Conservation (phyloP, 73 alveolate species). For the Blepharisma japonicum region DNA sequence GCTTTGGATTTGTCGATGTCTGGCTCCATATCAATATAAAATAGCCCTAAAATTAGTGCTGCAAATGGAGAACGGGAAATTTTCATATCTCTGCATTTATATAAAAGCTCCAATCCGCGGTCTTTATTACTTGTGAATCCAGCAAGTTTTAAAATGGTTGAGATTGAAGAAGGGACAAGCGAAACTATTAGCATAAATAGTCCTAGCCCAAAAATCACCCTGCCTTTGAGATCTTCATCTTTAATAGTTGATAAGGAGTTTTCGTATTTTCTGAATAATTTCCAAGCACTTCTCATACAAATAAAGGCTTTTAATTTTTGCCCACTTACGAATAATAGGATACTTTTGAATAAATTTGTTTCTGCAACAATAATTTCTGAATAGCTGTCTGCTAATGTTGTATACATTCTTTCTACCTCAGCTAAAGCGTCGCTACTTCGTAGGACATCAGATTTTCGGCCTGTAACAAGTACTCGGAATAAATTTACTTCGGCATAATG, state of each 20-base stretch:
- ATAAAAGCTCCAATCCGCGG: slow-evolving; percentile 42
- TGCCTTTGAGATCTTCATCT: slow-evolving; percentile 35
- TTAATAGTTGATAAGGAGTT: not conserved
- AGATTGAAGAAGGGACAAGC: slow-evolving; percentile 40
- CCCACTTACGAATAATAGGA: slow-evolving; percentile 45
- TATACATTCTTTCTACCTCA: not conserved
- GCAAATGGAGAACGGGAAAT: slow-evolving; percentile 46
- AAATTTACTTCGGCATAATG: slow-evolving; percentile 44
- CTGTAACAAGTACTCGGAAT: slow-evolving; percentile 53
- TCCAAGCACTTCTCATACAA: slow-evolving; percentile 46
- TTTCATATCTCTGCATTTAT: slow-evolving; percentile 34
- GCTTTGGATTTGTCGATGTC: slow-evolving; percentile 39
- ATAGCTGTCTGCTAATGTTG: not conserved
- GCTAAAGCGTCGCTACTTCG: not conserved
- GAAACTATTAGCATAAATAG: slow-evolving; percentile 49
- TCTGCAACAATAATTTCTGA: slow-evolving; percentile 43
- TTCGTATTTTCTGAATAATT: slow-evolving; percentile 48
- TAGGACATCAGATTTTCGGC: slow-evolving; percentile 36
- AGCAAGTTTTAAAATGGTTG: slow-evolving; percentile 43
- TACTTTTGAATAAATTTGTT: slow-evolving; percentile 44
- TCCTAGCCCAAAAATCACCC: slow-evolving; percentile 55
- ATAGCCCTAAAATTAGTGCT: slow-evolving; percentile 42
- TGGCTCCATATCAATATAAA: slow-evolving; percentile 56
- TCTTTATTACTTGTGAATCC: slow-evolving; percentile 54
- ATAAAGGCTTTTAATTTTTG: slow-evolving; percentile 53